These are phyloP conservation scores for Hericium erinaceus DNA, from an alignment of 768 basidiomycete species.

Conservation along the genomic window DNA sequence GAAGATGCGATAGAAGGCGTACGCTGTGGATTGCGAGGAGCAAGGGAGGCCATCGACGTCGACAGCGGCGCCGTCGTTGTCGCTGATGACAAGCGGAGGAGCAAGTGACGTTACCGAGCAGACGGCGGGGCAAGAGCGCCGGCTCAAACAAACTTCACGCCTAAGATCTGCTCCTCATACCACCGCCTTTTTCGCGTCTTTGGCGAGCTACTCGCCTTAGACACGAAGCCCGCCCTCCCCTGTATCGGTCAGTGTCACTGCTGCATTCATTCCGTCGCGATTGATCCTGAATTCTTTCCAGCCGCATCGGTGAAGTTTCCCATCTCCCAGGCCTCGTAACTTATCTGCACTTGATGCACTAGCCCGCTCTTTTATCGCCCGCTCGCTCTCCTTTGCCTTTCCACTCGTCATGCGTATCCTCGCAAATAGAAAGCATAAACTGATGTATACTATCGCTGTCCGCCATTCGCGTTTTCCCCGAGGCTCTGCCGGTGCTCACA, in stretches of 20 bases:
- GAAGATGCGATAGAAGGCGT: conserved; percentile 12
- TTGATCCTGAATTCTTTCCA: no score
- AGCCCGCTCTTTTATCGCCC: not conserved
- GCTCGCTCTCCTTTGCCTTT: not conserved
- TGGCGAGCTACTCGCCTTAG: no score
- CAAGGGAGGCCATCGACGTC: not conserved
- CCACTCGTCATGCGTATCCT: not conserved
- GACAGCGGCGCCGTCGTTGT: not conserved
- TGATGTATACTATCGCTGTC: not conserved
- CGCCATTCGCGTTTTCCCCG: conserved; percentile 6
- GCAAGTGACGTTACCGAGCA: no score
- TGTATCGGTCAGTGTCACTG: no score
- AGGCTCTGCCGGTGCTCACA: not conserved
- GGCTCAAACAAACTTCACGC: no score
- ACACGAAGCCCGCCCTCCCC: no score
- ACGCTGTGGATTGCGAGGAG: not conserved
- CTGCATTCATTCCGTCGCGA: no score
- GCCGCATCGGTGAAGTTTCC: no score
- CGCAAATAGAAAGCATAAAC: not conserved
- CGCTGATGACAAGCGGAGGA: not conserved
- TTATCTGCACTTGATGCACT: conserved; percentile 1
- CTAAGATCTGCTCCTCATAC: no score
- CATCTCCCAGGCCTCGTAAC: not conserved
- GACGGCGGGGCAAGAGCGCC: no score
- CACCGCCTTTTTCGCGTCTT: no score